Evolutionary conservation across 2,329 filamentous ascomycete genomes (phyloP), one percentile per base, ranked within the genome.

Genomic region (Blumeriella jaapii): DNA sequence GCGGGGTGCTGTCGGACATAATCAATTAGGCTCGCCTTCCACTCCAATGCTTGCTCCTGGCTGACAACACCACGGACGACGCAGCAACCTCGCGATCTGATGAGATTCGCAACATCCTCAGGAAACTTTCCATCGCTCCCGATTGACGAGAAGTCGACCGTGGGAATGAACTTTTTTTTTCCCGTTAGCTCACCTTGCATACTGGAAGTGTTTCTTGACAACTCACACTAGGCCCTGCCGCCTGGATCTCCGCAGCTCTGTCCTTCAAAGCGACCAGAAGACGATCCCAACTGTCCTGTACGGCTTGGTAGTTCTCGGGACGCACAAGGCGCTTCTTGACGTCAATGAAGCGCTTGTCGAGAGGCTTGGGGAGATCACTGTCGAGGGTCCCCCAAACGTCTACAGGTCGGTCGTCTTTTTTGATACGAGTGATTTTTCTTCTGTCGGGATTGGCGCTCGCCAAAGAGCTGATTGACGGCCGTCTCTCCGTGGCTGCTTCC

Each of bases 11-110:
- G 25, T 25, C 15, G 25, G 11, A 38, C 31, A 17, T 38, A 38
- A 26, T 25, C 26, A 22, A 34, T 29, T 26, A 38, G 19, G 6
- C 15, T 15, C 11, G 14, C 13, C 36, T 38, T 38, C 36, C 36
- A 38, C 6, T 34, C 26, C 5, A 34, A 15, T 12, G 36, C 36
- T 22, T 38, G 30, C n/a, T 38, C 36, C 25, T 31, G 31, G 25
- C 30, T 29, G 26, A 38, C 36, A 6, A 38, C 36, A 14, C 26
- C 26, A 34, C 36, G 26, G 14, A 38, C 25, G 14, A 38, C 31
- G 16, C 36, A 38, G 26, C 36, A 38, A 5, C 36, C 36, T 29
- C 36, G 26, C 12, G 36, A 38, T 12, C 19, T 34, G 12, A 38
- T 38, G 20, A 34, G 27, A 19, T 38, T 27, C 14, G 31, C 36